Conservation (phyloP, 352 stramenopile genomes). For the Blastocystis sp. region DNA sequence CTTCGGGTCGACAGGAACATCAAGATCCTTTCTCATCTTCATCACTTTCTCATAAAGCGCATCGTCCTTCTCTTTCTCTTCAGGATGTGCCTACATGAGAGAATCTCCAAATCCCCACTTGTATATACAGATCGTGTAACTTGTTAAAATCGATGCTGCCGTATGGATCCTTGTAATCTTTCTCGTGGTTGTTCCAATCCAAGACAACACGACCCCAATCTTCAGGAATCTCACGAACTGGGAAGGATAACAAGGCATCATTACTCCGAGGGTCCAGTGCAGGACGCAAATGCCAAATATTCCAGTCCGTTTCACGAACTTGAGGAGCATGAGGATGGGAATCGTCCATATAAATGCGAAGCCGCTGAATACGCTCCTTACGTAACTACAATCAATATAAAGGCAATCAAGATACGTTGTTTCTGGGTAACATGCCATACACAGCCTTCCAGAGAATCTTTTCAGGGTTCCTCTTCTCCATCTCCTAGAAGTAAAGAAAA, state of each 20-base stretch:
- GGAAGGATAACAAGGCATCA: conserved; percentile 12
- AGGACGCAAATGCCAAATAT: conserved; percentile 19
- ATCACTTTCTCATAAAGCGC: conserved; percentile 15
- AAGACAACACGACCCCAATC: conserved; percentile 61
- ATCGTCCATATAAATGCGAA: conserved; percentile 58
- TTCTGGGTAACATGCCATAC: conserved; percentile 61
- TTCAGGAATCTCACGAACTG: conserved; percentile 44
- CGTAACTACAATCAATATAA: neutral
- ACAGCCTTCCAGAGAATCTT: conserved; percentile 55
- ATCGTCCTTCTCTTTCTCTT: conserved; percentile 51
- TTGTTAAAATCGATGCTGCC: conserved; percentile 55
- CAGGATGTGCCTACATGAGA: conserved; percentile 21
- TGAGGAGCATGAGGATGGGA: conserved; percentile 53
- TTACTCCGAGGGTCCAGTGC: conserved; percentile 4
- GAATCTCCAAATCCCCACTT: neutral
- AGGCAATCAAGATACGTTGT: neutral
- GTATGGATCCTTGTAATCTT: conserved; percentile 60
- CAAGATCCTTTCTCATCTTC: conserved; percentile 20
- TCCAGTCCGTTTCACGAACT: conserved; percentile 50
- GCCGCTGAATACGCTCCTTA: conserved; percentile 44
- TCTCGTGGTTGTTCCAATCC: conserved; percentile 55
- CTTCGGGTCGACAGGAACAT: conserved; percentile 11
- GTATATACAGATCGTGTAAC: conserved; percentile 60
- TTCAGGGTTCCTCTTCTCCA: conserved; percentile 50
- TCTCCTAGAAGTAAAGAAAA: conserved; percentile 24